phyloP scores from a whole-genome alignment of 345 rosid species.

The Acer saccharum region DNA sequence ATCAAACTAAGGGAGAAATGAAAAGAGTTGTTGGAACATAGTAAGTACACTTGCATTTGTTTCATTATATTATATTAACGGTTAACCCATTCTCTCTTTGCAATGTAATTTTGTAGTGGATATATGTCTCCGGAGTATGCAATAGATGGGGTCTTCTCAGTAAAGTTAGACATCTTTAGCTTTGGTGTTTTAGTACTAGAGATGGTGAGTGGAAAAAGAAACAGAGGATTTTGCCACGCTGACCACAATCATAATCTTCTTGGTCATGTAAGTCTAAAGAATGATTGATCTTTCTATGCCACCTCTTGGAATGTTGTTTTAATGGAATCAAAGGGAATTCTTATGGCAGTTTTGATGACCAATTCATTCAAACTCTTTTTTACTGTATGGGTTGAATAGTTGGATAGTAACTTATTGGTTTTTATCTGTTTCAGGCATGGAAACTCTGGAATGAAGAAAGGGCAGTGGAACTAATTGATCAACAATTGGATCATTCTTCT shows the following conservation, averaged over 20 bases:
- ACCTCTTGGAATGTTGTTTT: background rate
- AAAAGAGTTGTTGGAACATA: constrained; percentile 58
- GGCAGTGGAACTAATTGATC: constrained; percentile 25
- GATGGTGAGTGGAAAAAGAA: constrained; percentile 41
- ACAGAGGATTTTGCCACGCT: constrained; percentile 40
- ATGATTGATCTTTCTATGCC: background rate
- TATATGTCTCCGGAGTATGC: constrained; percentile 61
- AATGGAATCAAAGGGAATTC: no score
- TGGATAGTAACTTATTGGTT: no score
- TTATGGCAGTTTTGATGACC: no score
- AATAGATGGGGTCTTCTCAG: constrained; percentile 47
- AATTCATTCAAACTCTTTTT: no score
- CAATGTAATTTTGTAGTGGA: constrained; percentile 29
- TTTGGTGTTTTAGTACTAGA: constrained; percentile 51
- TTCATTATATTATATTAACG: background rate
- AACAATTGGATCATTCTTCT: constrained; percentile 9
- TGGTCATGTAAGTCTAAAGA: constrained; percentile 23
- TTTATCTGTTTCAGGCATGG: constrained; percentile 30
- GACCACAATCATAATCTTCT: constrained; percentile 32
- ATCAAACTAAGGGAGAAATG: constrained; percentile 15
- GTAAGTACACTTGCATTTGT: constrained; percentile 27
- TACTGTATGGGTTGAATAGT: no score
- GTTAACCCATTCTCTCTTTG: background rate
- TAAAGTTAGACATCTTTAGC: constrained; percentile 48
- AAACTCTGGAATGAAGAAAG: constrained; percentile 24